Conservation (phyloP, 2,329 filamentous ascomycete species). For the Fusarium coicis region DNA sequence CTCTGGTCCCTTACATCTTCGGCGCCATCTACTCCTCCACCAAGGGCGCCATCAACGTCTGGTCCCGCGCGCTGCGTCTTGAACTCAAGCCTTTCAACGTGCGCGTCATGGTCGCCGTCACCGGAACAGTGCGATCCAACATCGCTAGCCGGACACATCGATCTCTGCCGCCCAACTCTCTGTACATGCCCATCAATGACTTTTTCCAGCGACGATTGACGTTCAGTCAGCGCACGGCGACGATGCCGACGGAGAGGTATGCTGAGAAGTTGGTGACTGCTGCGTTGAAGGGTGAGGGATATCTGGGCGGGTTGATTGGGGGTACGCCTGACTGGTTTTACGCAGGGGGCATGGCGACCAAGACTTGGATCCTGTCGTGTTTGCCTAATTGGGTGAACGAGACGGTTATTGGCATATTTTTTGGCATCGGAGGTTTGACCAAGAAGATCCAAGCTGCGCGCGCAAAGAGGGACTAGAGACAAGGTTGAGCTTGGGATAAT, state of each 20-base stretch:
- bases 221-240: constrained; percentile 60
- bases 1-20: constrained; percentile 64
- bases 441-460: constrained; percentile 40
- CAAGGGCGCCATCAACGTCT: constrained; percentile 65
- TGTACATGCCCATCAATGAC: constrained; percentile 59
- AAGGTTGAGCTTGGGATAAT: not conserved
- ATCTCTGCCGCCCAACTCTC: constrained; percentile 56
- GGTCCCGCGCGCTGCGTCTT: constrained; percentile 63
- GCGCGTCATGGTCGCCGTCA: constrained; percentile 67
- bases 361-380: constrained; percentile 43
- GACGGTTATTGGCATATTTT: constrained; percentile 43
- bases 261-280: constrained; percentile 55
- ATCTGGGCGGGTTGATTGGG: constrained; percentile 48
- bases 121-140: constrained; percentile 64
- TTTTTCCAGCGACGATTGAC: constrained; percentile 58
- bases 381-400: constrained; percentile 47
- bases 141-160: constrained; percentile 57
- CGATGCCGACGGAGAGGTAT: constrained; percentile 57
- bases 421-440: constrained; percentile 43
- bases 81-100: constrained; percentile 66
- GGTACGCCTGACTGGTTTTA: constrained; percentile 50
- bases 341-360: constrained; percentile 47
- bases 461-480: constrained; percentile 36
- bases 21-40: constrained; percentile 64
- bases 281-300: constrained; percentile 55